Conservation (phyloP, 257 asterid genomes). For the Petunia axillaris region DNA sequence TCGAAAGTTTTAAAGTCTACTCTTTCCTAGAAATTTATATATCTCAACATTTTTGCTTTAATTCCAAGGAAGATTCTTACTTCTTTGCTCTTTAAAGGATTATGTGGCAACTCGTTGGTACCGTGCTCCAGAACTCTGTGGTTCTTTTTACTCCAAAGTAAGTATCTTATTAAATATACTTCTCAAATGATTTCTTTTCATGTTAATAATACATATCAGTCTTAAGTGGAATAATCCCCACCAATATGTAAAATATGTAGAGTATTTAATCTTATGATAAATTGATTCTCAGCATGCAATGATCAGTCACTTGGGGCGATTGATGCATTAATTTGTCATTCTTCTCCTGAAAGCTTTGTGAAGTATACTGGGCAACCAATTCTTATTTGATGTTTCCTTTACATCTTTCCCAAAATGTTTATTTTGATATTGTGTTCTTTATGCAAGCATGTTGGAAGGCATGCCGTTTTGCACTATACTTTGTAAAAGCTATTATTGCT, state of each 20-base stretch:
- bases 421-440: too few relatives aligned
- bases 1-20: background rate
- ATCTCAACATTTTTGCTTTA: background rate
- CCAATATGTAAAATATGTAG: background rate
- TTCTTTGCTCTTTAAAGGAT: constrained; percentile 56
- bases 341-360: too few relatives aligned
- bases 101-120: constrained; percentile 99
- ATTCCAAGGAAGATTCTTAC: constrained; percentile 9
- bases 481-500: background rate
- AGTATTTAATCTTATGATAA: too few relatives aligned
- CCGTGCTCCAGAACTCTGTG: constrained; percentile 99
- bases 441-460: too few relatives aligned
- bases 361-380: too few relatives aligned
- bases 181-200: background rate
- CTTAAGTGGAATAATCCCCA: background rate
- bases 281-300: background rate
- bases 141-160: constrained; percentile 94
- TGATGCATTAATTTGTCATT: too few relatives aligned
- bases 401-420: too few relatives aligned
- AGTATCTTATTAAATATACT: constrained; percentile 29
- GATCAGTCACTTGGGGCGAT: too few relatives aligned
- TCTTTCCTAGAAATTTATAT: background rate
- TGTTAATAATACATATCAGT: background rate
- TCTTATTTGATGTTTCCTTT: too few relatives aligned
- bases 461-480: too few relatives aligned